A percentile compares a stretch with the other conserved stretches of the same genome.
Evolutionary conservation across 306 rosid species (phyloP).

Genomic region (Dalbergia cultrata): DNA sequence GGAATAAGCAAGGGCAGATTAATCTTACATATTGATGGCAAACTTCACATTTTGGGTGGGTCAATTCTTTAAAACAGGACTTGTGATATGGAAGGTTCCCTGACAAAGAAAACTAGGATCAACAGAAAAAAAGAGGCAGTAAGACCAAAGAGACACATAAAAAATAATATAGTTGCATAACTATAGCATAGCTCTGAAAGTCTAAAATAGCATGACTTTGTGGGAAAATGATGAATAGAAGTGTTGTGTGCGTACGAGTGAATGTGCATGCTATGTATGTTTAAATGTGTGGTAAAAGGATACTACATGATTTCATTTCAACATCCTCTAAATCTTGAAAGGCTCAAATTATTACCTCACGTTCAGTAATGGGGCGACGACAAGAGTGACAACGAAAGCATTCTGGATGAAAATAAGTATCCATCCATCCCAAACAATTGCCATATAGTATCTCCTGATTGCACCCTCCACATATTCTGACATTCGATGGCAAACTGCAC

Average conservation of each 20-base stretch:
- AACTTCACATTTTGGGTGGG: conserved; percentile 94
- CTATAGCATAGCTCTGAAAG: conserved; percentile 11
- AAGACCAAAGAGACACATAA: conserved; percentile 53
- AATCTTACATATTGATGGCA: conserved; percentile 88
- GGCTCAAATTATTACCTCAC: conserved; percentile 70
- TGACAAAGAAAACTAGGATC: conserved; percentile 90
- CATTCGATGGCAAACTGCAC: conserved; percentile 37
- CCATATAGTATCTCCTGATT: conserved; percentile 67
- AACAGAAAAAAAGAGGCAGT: conserved; percentile 58
- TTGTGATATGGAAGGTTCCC: conserved; percentile 93
- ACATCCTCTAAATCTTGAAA: conserved; percentile 32
- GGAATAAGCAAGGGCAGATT: conserved; percentile 9
- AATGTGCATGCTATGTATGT: conserved; percentile 29
- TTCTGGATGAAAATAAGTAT: conserved; percentile 77
- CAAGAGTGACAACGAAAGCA: conserved; percentile 89
- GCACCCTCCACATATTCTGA: conserved; percentile 84
- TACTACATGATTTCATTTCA: background rate
- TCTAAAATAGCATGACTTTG: conserved; percentile 17
- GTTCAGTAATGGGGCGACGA: conserved; percentile 77
- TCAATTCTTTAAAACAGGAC: conserved; percentile 79
- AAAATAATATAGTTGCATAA: conserved; percentile 22
- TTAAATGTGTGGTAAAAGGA: conserved; percentile 21
- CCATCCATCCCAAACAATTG: conserved; percentile 78
- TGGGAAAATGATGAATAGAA: conserved; percentile 13
- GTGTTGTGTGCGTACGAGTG: background rate